Conservation (phyloP, 768 basidiomycete species). For the Collybia sp. region DNA sequence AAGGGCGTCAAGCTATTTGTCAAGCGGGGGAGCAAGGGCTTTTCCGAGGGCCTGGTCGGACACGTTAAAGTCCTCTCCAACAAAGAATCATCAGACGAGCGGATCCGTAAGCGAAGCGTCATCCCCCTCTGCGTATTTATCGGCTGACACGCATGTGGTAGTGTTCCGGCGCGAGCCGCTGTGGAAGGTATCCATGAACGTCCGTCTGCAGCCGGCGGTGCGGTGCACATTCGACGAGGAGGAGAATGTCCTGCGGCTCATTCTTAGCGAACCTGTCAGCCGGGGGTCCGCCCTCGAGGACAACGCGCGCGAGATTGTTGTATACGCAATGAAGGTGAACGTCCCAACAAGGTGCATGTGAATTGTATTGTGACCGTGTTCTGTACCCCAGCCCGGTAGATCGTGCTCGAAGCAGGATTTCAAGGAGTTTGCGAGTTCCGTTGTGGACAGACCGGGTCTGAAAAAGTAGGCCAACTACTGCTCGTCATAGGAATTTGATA, state of each 20-base stretch:
- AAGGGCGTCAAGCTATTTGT: slow-evolving; percentile 58
- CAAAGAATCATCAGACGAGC: slow-evolving; percentile 33
- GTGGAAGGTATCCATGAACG: slow-evolving; percentile 67
- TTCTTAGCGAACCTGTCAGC: slow-evolving; percentile 43
- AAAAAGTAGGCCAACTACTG: not conserved
- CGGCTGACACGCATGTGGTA: slow-evolving; percentile 14
- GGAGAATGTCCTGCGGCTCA: slow-evolving; percentile 51
- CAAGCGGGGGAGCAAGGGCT: slow-evolving; percentile 52
- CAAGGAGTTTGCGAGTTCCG: slow-evolving; percentile 41
- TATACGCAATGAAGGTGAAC: slow-evolving; percentile 63
- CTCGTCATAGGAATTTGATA: no score
- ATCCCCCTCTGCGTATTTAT: not conserved
- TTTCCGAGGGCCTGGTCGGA: slow-evolving; percentile 56
- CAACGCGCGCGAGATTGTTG: slow-evolving; percentile 37
- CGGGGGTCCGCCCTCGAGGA: slow-evolving; percentile 17
- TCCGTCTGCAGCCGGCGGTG: slow-evolving; percentile 48
- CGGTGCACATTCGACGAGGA: slow-evolving; percentile 54
- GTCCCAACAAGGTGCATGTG: not conserved
- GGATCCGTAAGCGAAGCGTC: slow-evolving; percentile 48
- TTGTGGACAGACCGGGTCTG: slow-evolving; percentile 34
- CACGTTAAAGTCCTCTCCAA: slow-evolving; percentile 54
- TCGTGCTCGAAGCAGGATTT: slow-evolving; percentile 50
- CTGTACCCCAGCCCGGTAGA: slow-evolving; percentile 35
- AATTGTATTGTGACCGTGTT: not conserved
- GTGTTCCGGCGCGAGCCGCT: slow-evolving; percentile 71